Evolutionary conservation across 2,329 filamentous ascomycete genomes (phyloP), one percentile per base, ranked within the genome.

Genomic region (Hypoxylon rubiginosum): DNA sequence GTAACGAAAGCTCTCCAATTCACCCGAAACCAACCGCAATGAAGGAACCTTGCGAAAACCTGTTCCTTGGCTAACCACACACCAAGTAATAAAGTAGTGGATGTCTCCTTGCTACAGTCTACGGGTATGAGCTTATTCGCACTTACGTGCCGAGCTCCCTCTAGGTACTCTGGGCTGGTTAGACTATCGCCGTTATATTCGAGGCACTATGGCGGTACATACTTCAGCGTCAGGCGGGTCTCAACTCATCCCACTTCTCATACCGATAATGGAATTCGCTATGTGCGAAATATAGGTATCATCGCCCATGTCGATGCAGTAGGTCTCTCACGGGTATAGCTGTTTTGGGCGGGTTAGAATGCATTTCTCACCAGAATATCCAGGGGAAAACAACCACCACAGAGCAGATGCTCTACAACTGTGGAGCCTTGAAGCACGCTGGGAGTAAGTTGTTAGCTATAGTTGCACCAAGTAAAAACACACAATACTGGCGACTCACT

Each of bases 381-480:
- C 8, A 88, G 86, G 96, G 96, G 8, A 99, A 99, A 84, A 99
- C 96, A 1, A 98, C 96, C 0, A 99, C 96, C 0, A 98, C 96
- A 3, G 96, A 99, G 88, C 94, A 96, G 63, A 98, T 98, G 95
- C 91, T 99, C 75, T 98, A 94, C 77, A 97, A 97, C 76, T 97
- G 93, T 77, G 95, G 96, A 52, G 90, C 94, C 67, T 97, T 94
- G 9, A 86, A 92, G 70, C 86, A 94, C 78, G 89, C 97, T 75
- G 96, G 96, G 82, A 86, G 86, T 87, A 75, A 51, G 84, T 78
- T 19, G 4, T 28, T 36, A 43, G 28, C 28, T 21, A 32, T n/a
- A 36, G 45, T 17, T 45, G 17, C 53, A 67, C 6, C 58, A 66
- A 34, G 2, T 26, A 48, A 10, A 28, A 51, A 53, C 13, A 41